Conservation (phyloP, 2,329 filamentous ascomycete species). For the Pezicula carpinea region DNA sequence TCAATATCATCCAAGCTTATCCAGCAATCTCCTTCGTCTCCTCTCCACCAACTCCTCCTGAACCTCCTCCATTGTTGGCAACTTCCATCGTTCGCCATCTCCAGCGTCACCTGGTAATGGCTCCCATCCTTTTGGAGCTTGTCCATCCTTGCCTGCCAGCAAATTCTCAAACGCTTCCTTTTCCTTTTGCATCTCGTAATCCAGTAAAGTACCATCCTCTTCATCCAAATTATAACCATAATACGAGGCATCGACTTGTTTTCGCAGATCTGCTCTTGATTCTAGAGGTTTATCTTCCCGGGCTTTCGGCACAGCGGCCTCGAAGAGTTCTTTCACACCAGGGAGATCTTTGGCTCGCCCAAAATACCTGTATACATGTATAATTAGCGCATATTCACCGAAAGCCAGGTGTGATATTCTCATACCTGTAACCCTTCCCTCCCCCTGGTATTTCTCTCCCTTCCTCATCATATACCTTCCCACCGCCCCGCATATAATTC, state of each 20-base stretch:
- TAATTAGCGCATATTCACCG: neutral
- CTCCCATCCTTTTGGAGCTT: constrained; percentile 70
- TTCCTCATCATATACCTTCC: constrained; percentile 48
- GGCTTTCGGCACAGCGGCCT: constrained; percentile 61
- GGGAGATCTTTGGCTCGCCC: constrained; percentile 85
- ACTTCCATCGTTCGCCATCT: constrained; percentile 74
- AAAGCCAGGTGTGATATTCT: neutral
- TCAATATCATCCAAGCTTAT: constrained; percentile 48
- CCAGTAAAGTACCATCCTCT: constrained; percentile 76
- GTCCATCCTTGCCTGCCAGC: constrained; percentile 50
- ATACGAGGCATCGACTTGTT: constrained; percentile 86
- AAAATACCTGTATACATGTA: constrained; percentile 75
- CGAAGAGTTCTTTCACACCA: constrained; percentile 94
- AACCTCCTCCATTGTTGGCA: constrained; percentile 89
- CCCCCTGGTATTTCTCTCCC: constrained; percentile 56
- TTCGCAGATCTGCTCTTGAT: constrained; percentile 61
- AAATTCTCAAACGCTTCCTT: constrained; percentile 71
- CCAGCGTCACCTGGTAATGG: constrained; percentile 81
- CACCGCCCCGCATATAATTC: constrained; percentile 65
- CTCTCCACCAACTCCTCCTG: constrained; percentile 88
- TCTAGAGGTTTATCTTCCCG: constrained; percentile 60
- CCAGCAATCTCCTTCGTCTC: constrained; percentile 75
- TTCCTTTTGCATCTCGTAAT: constrained; percentile 81
- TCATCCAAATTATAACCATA: constrained; percentile 94
- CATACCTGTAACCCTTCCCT: constrained; percentile 90